A percentile compares a stretch with the other conserved stretches of the same genome.
Conservation (phyloP, 345 rosid genomes). For the Camelina hispida region DNA sequence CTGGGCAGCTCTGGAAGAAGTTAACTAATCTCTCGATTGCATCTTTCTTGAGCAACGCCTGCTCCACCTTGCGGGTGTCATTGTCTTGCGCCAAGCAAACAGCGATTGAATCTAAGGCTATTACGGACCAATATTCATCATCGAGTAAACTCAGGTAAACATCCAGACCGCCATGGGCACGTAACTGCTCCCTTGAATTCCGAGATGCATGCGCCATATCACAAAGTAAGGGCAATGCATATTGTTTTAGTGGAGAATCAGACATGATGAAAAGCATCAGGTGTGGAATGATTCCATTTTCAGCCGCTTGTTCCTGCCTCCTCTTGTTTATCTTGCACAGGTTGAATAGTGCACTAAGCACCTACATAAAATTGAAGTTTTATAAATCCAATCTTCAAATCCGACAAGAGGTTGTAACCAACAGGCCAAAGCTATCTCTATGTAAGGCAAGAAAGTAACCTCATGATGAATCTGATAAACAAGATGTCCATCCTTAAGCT, state of each 20-base stretch:
- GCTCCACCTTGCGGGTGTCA: constrained; percentile 95
- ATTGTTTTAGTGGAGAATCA: constrained; percentile 75
- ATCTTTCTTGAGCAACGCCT: constrained; percentile 86
- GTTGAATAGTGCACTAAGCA: constrained; percentile 92
- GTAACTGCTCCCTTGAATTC: constrained; percentile 93
- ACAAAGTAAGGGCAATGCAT: constrained; percentile 89
- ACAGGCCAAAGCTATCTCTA: not conserved
- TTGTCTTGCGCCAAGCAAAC: constrained; percentile 98
- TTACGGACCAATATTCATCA: constrained; percentile 86
- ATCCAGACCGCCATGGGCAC: constrained; percentile 97
- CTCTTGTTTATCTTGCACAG: constrained; percentile 99
- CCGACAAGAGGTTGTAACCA: constrained; percentile 19
- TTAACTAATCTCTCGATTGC: constrained; percentile 86
- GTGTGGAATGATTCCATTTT: constrained; percentile 98
- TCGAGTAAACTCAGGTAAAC: constrained; percentile 91
- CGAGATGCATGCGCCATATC: constrained; percentile 99
- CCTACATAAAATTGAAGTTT: constrained; percentile 55
- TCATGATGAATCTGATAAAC: constrained; percentile 81
- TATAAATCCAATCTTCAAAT: constrained; percentile 1
- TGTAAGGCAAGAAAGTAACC: constrained; percentile 55
- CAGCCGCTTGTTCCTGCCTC: constrained; percentile 99
- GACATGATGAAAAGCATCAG: constrained; percentile 85
- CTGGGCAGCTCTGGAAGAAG: constrained; percentile 95
- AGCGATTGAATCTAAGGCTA: constrained; percentile 94
- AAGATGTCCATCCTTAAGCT: constrained; percentile 88